These are phyloP conservation scores for Russula brevipes DNA, from an alignment of 768 basidiomycete genomes.

Conservation along the genomic window DNA sequence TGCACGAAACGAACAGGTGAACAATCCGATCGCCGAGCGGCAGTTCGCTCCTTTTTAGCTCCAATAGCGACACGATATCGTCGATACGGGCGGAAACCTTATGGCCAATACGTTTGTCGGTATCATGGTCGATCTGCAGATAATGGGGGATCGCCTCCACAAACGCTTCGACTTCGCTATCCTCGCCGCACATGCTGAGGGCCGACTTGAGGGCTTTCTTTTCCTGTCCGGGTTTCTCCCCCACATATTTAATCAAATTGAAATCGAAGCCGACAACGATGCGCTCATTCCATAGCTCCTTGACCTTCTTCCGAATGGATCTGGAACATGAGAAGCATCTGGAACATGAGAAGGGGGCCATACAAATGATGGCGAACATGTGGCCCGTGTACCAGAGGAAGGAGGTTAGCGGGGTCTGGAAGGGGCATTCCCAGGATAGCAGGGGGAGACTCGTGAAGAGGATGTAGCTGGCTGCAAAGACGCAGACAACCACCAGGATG, in stretches of 20 bases:
- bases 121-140: background rate
- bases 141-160: conserved; percentile 5
- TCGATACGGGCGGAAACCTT: too few relatives aligned
- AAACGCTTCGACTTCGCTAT: background rate
- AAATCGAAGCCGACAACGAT: too few relatives aligned
- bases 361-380: background rate
- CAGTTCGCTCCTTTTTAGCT: background rate
- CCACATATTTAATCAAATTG: too few relatives aligned
- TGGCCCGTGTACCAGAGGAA: background rate
- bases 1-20: conserved; percentile 3
- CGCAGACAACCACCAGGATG: background rate
- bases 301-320: background rate
- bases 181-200: background rate
- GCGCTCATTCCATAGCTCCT: too few relatives aligned
- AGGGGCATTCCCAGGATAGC: background rate
- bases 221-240: background rate
- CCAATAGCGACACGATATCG: background rate
- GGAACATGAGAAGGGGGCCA: background rate
- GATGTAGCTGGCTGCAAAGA: background rate
- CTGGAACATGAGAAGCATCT: background rate
- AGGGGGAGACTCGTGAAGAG: background rate
- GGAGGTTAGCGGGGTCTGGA: background rate
- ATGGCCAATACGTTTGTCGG: too few relatives aligned
- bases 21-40: background rate
- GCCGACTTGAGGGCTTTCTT: background rate